Base-by-base conservation (phyloP, 257 asterid species). In the Lithospermum erythrorhizon region DNA sequence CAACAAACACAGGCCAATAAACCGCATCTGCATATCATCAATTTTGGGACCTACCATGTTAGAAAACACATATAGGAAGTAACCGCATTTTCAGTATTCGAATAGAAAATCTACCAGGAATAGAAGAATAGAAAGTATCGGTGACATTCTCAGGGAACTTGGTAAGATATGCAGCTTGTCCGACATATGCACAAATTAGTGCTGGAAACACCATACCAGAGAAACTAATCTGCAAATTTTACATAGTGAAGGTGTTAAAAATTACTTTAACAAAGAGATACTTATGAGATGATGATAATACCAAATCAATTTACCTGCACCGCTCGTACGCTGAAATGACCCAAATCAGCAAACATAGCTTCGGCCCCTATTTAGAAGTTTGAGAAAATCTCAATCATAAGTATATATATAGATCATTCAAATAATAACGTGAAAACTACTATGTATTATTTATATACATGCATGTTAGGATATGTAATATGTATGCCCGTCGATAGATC, bases 301-400 rank as follows among this genome's bases (percentile, higher is more conserved):
- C 2, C 25, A 61, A 19, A 27, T 0, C 6, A 3, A 32, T 76
- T 63, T 72, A 86, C 89, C 79, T 86, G 93, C n/a, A 86, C 59
- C 0, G 93, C 84, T 0, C 63, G 81, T 9, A 84, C 81, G 24
- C 63, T 84, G 55, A 87, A 87, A 69, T 87, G 94, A 22, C 95
- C 94, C 22, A 87, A 74, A 73, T 87, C 95, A 8, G 94, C 95
- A 64, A 87, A 87, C 90, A 87, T 84, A 68, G 96, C 96, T 64
- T 87, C 96, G 0, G 94, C 65, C 49, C 95, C 95, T 83, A 69
- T 62, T 55, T 21, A 37, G 66, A 14, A 41, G 14, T 11, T 11
- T 41, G 5, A 41, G 4, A 11, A 14, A 41, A 8, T 35, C 9
- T 35, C 15, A 1, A 9, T 35, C 15, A 8, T 35, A 27, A 3